Evolutionary conservation across 2,329 filamentous ascomycete species (phyloP), one percentile per base, ranked within the genome.

Genomic region (Curvularia sp.): DNA sequence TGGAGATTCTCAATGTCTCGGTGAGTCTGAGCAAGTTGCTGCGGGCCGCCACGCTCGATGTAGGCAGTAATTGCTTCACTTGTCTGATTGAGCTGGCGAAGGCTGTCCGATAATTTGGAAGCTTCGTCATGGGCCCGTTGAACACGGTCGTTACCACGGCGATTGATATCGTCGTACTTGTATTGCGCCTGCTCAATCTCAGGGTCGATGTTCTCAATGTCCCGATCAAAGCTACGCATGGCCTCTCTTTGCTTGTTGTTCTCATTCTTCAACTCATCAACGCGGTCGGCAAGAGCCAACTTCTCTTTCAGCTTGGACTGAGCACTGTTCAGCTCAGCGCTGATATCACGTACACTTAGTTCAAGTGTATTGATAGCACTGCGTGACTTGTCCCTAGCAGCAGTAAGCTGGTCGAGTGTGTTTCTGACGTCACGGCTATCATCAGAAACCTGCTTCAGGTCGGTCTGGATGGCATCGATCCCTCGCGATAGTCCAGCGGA

Each of bases 251-350:
- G 89, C 63, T 89, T 85, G 21, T 71, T 75, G 63, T 88, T 91
- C 41, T 89, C 85, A 9, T 85, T 85, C 69, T 88, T 92, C 65
- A 91, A 84, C 55, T 90, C 85, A 59, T 92, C 87, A 30, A 98
- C 87, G 61, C 93, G 90, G 39, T 81, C 80, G 60, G 87, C 81
- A 21, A 97, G 81, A 42, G 86, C 84, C 38, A 85, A 83, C 80
- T 93, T 97, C 77, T 91, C 92, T 74, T 96, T 92, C 25, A 98
- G 82, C 68, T 93, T 88, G 57, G 89, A 88, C 47, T 85, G 83
- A 1, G 90, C 87, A 51, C 85, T 86, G 66, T 84, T 88, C 50
- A 97, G 82, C 64, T 90, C 90, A 71, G 89, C 89, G 59, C 84
- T 86, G 39, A 91, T 80, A 75, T 96, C 90, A 69, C 90, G 89